Evolutionary conservation across 2,329 filamentous ascomycete genomes (phyloP).

Genomic region (Aspergillus phoenicis): DNA sequence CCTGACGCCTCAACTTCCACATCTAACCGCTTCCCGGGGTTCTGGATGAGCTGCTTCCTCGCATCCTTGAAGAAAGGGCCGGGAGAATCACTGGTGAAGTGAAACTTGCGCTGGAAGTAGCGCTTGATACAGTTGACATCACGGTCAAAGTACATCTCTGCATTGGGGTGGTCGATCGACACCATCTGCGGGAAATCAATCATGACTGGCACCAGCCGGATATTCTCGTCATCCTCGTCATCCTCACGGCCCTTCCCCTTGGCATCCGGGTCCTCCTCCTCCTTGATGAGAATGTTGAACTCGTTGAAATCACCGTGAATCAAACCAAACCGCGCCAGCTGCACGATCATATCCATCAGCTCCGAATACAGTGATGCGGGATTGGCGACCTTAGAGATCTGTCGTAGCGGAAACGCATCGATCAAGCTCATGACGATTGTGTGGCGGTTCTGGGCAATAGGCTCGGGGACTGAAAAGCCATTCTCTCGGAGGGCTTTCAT

Average conservation of each 20-base stretch:
- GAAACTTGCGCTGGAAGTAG: conserved; percentile 87
- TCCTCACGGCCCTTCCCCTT: conserved; percentile 41
- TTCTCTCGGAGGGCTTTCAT: conserved; percentile 84
- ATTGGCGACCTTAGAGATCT: conserved; percentile 81
- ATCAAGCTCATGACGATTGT: conserved; percentile 95
- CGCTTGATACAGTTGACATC: conserved; percentile 95
- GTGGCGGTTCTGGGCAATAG: conserved; percentile 85
- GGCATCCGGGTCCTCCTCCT: conserved; percentile 52
- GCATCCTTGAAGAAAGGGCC: conserved; percentile 87
- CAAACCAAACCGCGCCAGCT: conserved; percentile 79
- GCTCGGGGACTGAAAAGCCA: conserved; percentile 86
- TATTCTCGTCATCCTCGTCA: conserved; percentile 34
- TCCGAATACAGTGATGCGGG: conserved; percentile 88
- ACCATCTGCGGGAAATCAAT: conserved; percentile 99
- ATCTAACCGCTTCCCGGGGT: conserved; percentile 72
- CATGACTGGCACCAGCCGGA: conserved; percentile 73
- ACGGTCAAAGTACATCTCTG: conserved; percentile 95
- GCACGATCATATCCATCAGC: conserved; percentile 81
- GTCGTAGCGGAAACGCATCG: conserved; percentile 87
- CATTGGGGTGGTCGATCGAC: conserved; percentile 89
- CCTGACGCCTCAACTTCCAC: conserved; percentile 88
- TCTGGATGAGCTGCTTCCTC: conserved; percentile 67
- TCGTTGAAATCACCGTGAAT: conserved; percentile 99
- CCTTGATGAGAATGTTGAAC: conserved; percentile 95
- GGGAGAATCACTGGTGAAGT: conserved; percentile 77